These are phyloP conservation scores for Diaporthe capsici DNA, from an alignment of 2,329 filamentous ascomycete species.

Conservation along the genomic window DNA sequence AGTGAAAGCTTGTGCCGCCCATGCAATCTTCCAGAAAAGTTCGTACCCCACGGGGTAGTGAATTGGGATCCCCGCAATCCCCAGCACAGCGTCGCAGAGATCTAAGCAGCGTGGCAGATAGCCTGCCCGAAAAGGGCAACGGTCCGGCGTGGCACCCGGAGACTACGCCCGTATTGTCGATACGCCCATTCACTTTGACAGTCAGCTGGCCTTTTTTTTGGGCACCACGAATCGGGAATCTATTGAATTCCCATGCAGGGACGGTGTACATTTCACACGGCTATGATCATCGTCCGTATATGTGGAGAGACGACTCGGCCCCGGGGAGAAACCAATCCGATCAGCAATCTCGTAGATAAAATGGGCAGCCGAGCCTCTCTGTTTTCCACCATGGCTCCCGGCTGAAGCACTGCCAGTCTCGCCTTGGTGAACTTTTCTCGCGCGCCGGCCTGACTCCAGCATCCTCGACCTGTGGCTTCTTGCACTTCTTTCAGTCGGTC, in stretches of 20 bases:
- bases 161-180: conserved; percentile 20
- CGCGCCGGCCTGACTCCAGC: conserved; percentile 7
- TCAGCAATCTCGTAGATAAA: conserved; percentile 13
- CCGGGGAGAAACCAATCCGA: neutral
- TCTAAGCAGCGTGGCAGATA: neutral
- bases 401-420: neutral
- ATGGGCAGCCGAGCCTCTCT: neutral
- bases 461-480: neutral
- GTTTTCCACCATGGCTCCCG: neutral
- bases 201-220: conserved; percentile 31
- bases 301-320: conserved; percentile 3
- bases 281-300: neutral
- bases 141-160: conserved; percentile 26
- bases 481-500: neutral
- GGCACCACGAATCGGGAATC: conserved; percentile 15
- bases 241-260: conserved; percentile 9
- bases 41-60: conserved; percentile 27
- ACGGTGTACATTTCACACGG: neutral
- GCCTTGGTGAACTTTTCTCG: neutral
- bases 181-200: neutral
- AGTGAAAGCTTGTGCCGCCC: neutral
- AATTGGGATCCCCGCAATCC: neutral
- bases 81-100: conserved; percentile 22
- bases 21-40: neutral
- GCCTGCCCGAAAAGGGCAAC: conserved; percentile 17